Base-by-base conservation (phyloP, 23 red algal species). In the Gracilaria domingensis region DNA sequence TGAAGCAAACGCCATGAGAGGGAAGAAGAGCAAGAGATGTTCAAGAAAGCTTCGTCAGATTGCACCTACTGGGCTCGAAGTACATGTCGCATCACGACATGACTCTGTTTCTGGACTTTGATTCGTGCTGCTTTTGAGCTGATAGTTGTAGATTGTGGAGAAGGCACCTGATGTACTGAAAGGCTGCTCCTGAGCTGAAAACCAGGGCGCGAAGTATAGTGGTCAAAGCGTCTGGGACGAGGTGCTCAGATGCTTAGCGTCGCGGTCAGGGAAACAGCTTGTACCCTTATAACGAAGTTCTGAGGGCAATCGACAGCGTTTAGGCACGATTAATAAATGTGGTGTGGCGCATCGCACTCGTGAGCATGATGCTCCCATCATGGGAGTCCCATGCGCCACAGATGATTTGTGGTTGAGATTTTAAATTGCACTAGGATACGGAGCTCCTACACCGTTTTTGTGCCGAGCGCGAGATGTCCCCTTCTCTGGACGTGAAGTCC, bases 1-100 rank as follows among this genome's bases (percentile, higher is more conserved):
- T 8, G 72, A 45, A 26, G 72, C 72, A 50, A 77, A 77, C 3
- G 72, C 72, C 72, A 77, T 77, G 40, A 77, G 72, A 49, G 42
- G 28, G 14, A 51, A 37, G 18, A 2, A 16, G 64, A 34, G 20
- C 1, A 69, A 38, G 8, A 69, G 32, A 5, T 28, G 1, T 13
- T 18, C 64, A 20, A 36, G 30, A 14, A 14, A 36, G 9, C 14
- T 69, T 69, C 64, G 9, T 37, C 14, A 17, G 64, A 14, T 18
- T 14, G 26, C 16, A 36, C 8, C 30, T 64, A 32, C 6, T 11
- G 8, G 64, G 64, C 64, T 36, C 64, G 32, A 69, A 36, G 12
- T 8, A 32, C 25, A 69, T 8, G 64, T 69, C 32, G 64, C 8
- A 69, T 69, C 64, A 69, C 64, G 64, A 32, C 64, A 69, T 37